Evolutionary conservation across 495 filamentous ascomycete species (phyloP).

Genomic region (Penicillium bialowiezense): DNA sequence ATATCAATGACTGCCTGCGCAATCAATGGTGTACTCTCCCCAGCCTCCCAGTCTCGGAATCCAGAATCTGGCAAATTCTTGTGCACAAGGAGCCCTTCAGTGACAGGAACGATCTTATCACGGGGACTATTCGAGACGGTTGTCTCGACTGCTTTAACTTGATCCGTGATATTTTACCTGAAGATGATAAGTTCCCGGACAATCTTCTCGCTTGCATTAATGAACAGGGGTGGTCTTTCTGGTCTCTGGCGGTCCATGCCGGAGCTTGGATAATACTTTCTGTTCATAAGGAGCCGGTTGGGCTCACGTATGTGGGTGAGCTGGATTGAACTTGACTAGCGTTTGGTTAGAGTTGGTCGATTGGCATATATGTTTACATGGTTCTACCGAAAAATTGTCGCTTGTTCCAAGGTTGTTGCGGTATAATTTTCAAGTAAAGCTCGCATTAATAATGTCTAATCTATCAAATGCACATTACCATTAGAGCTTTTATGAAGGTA

Average conservation of each 20-base stretch:
- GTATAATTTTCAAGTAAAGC: too few relatives aligned
- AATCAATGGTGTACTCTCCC: background rate
- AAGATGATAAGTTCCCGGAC: background rate
- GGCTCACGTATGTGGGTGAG: background rate
- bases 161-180: background rate
- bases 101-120: slow-evolving; percentile 5
- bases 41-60: background rate
- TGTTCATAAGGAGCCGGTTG: background rate
- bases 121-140: slow-evolving; percentile 5
- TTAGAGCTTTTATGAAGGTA: too few relatives aligned
- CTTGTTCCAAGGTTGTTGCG: too few relatives aligned
- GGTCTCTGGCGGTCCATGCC: background rate
- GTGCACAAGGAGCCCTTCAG: background rate
- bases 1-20: background rate
- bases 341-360: too few relatives aligned
- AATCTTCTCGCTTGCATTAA: background rate
- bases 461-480: too few relatives aligned
- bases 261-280: background rate
- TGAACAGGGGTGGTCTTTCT: background rate
- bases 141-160: slow-evolving; percentile 6
- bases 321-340: too few relatives aligned
- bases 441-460: too few relatives aligned
- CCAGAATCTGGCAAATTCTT: background rate
- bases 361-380: too few relatives aligned
- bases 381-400: too few relatives aligned